Conservation (phyloP, 306 rosid species). For the Vigna radiata region DNA sequence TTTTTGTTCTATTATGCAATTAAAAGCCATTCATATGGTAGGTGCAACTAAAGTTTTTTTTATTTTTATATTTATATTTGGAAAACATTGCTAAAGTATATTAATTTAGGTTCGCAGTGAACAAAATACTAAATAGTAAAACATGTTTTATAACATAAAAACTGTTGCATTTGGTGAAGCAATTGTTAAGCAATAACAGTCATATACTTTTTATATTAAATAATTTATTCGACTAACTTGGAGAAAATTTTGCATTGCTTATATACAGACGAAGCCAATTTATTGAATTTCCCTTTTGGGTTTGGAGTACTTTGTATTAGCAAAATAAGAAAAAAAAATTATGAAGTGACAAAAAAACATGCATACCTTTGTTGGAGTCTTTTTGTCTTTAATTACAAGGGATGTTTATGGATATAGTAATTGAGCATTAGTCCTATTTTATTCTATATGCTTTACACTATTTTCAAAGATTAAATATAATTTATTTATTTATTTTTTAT, state of each 20-base stretch:
- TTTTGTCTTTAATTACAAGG: neutral
- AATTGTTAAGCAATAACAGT: neutral
- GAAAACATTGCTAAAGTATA: neutral
- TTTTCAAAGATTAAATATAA: no score
- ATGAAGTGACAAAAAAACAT: neutral
- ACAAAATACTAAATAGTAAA: neutral
- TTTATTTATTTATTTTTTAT: no score
- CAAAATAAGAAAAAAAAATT: neutral
- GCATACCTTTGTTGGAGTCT: neutral
- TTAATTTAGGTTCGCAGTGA: neutral
- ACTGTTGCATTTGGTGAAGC: neutral
- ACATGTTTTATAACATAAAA: neutral
- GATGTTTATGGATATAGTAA: neutral
- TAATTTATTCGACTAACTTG: neutral
- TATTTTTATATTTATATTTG: neutral
- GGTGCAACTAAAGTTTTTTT: slow-evolving; percentile 32
- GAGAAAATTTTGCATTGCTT: neutral
- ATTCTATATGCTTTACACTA: no score
- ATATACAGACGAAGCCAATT: neutral
- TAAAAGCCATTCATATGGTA: slow-evolving; percentile 6
- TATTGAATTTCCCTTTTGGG: neutral
- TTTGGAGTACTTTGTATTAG: no score
- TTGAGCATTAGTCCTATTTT: no score
- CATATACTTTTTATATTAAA: neutral
- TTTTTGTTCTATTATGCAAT: slow-evolving; percentile 13